A percentile compares a stretch with the other conserved stretches of the same genome.
phyloP scores from a whole-genome alignment of 495 filamentous ascomycete genomes.

The Echria macrotheca region DNA sequence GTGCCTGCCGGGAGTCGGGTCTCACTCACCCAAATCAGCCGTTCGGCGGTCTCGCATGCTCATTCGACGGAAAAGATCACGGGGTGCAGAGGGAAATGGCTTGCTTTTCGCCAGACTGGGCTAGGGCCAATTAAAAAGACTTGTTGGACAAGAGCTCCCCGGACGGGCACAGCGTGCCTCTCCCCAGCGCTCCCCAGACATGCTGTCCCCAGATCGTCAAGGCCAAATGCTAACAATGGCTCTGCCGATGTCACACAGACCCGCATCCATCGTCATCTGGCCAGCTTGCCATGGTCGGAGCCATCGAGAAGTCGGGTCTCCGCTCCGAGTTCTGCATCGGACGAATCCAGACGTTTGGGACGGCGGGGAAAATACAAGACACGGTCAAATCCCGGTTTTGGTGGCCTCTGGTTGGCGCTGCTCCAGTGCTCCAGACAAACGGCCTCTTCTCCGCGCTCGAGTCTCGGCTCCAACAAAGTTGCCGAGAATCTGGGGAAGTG shows the following conservation, averaged over 20 bases:
- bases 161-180: too few species aligned
- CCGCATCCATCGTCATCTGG: neutral
- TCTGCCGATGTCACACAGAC: neutral
- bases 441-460: neutral
- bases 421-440: too few species aligned
- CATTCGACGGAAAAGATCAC: conserved; percentile 18
- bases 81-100: conserved; percentile 10
- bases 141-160: neutral
- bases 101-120: conserved; percentile 5
- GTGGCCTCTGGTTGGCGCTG: neutral
- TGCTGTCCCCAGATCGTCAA: too few species aligned
- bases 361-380: neutral
- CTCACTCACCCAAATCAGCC: conserved; percentile 15
- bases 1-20: conserved; percentile 9
- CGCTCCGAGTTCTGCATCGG: neutral
- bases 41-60: conserved; percentile 5
- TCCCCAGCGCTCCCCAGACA: too few species aligned
- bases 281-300: too few species aligned
- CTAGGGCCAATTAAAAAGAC: conserved; percentile 5
- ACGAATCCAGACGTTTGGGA: conserved; percentile 5
- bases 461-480: neutral
- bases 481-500: neutral
- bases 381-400: conserved; percentile 5
- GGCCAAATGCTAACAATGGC: neutral
- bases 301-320: neutral